Evolutionary conservation across 768 basidiomycete genomes (phyloP).

Genomic region (Pulveroboletus sp.): DNA sequence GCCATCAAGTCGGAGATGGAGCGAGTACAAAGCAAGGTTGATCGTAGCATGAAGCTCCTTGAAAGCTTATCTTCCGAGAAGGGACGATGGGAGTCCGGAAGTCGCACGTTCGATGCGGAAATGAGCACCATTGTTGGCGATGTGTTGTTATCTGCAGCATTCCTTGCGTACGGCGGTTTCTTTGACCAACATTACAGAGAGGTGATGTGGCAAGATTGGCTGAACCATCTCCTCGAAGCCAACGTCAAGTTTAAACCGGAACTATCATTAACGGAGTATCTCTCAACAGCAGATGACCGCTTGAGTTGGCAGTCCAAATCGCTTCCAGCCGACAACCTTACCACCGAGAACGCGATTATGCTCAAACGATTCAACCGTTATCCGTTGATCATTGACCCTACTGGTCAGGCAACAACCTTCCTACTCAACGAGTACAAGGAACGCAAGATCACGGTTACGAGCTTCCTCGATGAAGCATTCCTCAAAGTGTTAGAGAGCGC

Average conservation of each 20-base stretch:
- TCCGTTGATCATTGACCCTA: constrained; percentile 96
- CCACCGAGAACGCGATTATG: constrained; percentile 99
- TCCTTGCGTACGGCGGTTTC: constrained; percentile 96
- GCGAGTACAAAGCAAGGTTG: constrained; percentile 93
- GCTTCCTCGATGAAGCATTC: constrained; percentile 98
- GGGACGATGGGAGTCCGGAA: constrained; percentile 90
- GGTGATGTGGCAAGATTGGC: constrained; percentile 96
- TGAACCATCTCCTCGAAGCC: constrained; percentile 82
- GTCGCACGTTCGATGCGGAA: constrained; percentile 93
- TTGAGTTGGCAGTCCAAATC: constrained; percentile 94
- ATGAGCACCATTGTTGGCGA: constrained; percentile 99
- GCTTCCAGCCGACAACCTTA: constrained; percentile 92
- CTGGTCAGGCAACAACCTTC: constrained; percentile 95
- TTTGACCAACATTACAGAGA: constrained; percentile 99
- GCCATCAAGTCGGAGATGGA: constrained; percentile 99
- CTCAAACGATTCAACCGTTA: constrained; percentile 97
- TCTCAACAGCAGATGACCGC: constrained; percentile 96
- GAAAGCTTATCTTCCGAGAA: constrained; percentile 94
- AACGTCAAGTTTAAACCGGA: constrained; percentile 91
- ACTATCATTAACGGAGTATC: constrained; percentile 90
- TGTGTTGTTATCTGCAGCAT: constrained; percentile 91
- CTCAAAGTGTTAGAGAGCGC: constrained; percentile 97
- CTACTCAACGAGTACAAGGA: constrained; percentile 92
- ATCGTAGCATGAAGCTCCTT: constrained; percentile 93
- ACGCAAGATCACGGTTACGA: constrained; percentile 96